Evolutionary conservation across 179 eudicot genomes (phyloP).

Genomic region (Beta macrorhiza): DNA sequence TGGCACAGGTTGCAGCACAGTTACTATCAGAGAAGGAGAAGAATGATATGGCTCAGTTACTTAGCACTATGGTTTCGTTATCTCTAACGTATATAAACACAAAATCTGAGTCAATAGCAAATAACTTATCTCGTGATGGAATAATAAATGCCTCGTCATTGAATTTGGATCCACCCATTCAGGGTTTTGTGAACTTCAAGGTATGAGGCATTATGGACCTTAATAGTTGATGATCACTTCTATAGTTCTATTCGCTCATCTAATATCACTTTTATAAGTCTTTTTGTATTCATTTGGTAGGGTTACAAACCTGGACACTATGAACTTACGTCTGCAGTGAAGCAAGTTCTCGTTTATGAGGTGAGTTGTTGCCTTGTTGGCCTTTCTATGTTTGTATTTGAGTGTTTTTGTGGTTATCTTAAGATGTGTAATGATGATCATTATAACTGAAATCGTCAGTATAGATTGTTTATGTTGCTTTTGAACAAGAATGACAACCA

Average conservation of each 20-base stretch:
- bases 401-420: background rate
- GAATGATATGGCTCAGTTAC: conserved; percentile 57
- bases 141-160: conserved; percentile 48
- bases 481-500: too few species aligned
- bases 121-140: conserved; percentile 41
- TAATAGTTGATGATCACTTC: conserved; percentile 4
- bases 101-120: conserved; percentile 50
- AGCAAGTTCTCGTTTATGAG: conserved; percentile 89
- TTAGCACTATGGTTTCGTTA: conserved; percentile 78
- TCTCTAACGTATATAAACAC: conserved; percentile 61
- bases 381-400: conserved; percentile 4
- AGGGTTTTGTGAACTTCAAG: conserved; percentile 62
- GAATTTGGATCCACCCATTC: conserved; percentile 76
- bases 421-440: background rate
- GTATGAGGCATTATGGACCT: conserved; percentile 37
- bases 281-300: conserved; percentile 35
- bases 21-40: conserved; percentile 78
- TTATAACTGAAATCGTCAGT: background rate
- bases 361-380: conserved; percentile 38
- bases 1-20: conserved; percentile 78
- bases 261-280: background rate
- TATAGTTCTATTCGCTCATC: conserved; percentile 19
- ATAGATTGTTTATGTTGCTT: background rate
- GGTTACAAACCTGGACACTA: conserved; percentile 55
- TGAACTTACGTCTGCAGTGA: conserved; percentile 74